These are phyloP conservation scores for Epicoccum sorghinum DNA, from an alignment of 2,329 filamentous ascomycete genomes.

Conservation along the genomic window DNA sequence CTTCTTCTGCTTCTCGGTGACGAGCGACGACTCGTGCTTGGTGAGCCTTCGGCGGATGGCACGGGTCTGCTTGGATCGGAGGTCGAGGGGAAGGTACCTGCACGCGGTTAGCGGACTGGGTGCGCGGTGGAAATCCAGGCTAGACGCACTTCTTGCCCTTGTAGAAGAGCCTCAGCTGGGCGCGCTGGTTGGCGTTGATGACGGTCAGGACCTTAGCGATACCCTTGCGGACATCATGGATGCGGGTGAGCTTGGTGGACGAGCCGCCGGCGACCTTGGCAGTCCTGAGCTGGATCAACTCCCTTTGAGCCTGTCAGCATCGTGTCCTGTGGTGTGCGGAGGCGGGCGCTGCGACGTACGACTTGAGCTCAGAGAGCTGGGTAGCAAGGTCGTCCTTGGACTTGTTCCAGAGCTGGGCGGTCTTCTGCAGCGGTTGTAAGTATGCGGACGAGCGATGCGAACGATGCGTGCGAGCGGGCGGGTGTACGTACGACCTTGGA, in stretches of 20 bases:
- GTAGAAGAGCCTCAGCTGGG: slow-evolving; percentile 95
- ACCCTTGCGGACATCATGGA: slow-evolving; percentile 97
- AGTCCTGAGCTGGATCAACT: slow-evolving; percentile 94
- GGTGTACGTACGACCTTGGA: slow-evolving; percentile 64
- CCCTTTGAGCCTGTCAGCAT: slow-evolving; percentile 53
- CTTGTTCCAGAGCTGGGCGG: slow-evolving; percentile 97
- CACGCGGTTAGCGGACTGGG: slow-evolving; percentile 29
- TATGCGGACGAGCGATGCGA: slow-evolving; percentile 39
- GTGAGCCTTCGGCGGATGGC: slow-evolving; percentile 95
- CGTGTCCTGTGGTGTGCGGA: slow-evolving; percentile 13
- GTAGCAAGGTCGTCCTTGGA: slow-evolving; percentile 97
- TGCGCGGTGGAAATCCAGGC: slow-evolving; percentile 2
- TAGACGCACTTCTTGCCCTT: slow-evolving; percentile 86
- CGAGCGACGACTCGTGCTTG: slow-evolving; percentile 83
- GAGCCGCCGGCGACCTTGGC: slow-evolving; percentile 96
- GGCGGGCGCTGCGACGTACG: slow-evolving; percentile 35
- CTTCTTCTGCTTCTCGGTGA: slow-evolving; percentile 97
- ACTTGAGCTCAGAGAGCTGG: slow-evolving; percentile 55
- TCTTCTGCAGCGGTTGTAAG: slow-evolving; percentile 64
- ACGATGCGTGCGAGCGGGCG: slow-evolving; percentile 21
- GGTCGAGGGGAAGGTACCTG: slow-evolving; percentile 89
- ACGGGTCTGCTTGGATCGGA: slow-evolving; percentile 97
- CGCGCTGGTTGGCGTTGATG: slow-evolving; percentile 99
- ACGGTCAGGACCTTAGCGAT: slow-evolving; percentile 98
- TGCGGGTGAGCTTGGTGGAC: slow-evolving; percentile 81